Evolutionary conservation across 2,329 filamentous ascomycete genomes (phyloP), one percentile per base, ranked within the genome.

Genomic region (Penicillium freii): DNA sequence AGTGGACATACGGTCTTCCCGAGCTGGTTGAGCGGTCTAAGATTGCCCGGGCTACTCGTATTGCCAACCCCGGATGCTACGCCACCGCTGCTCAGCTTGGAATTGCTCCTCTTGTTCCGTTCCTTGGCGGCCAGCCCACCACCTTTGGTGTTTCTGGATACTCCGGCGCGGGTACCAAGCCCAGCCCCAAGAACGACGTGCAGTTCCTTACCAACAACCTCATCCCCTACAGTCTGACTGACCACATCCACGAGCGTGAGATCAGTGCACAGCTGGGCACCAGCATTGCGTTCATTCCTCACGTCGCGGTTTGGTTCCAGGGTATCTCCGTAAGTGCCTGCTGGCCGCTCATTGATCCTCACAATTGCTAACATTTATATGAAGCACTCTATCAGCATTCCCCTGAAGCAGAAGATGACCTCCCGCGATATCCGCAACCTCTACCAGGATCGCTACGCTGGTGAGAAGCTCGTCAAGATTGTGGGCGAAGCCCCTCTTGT

Each of bases 271-370:
- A 96, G 71, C 84, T 97, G 11, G 89, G 87, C 48, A 82, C 80
- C 15, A 78, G 84, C 19, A 87, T 96, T 11, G 89, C 87, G 6
- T 99, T 99, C 73, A 89, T 94, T 57, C 94, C 94, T 7, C 94
- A 97, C 74, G 92, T 96, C 25, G 91, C 92, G n/a, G 86, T 89
- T 15, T 97, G 92, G 93, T 97, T 97, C 84, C 89, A 95, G 71
- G 93, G 93, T 62, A 97, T 97, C 66, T 87, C 91, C 72, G 80
- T 82, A 77, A 74, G 73, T 69, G 9, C 21, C 2, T 21, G 5
- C 2, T 23, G 5, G 7, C 25, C n/a, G 4, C 43, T 13, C 6
- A 38, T 36, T 40, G 9, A 15, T 23, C 8, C 3, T 57, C 13
- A 36, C 23, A 46, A 17, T n/a, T n/a, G 29, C 62, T 69, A 63